phyloP scores from a whole-genome alignment of 495 filamentous ascomycete species.

The Jackrogersella multiformis region DNA sequence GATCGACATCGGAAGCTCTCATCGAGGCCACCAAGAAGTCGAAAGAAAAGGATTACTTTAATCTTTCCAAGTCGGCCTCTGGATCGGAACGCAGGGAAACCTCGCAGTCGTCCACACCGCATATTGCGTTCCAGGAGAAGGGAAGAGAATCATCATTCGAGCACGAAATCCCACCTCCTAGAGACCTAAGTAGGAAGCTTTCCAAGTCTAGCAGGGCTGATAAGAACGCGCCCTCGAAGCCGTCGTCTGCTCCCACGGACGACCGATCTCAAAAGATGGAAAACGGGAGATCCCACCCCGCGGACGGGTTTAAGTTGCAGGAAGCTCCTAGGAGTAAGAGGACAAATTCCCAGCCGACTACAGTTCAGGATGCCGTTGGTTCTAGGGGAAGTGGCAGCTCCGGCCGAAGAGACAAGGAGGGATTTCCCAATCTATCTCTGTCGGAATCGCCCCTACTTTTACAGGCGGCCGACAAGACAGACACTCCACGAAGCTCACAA shows the following conservation, averaged over 20 bases:
- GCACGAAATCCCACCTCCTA: slow-evolving; percentile 55
- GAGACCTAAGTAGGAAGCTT: slow-evolving; percentile 53
- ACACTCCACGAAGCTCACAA: slow-evolving; percentile 59
- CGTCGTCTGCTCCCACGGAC: slow-evolving; percentile 51
- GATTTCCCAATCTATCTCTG: slow-evolving; percentile 10
- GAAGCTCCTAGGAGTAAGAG: slow-evolving; percentile 77
- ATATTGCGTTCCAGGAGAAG: slow-evolving; percentile 93
- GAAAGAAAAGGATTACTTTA: slow-evolving; percentile 66
- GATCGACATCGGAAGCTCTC: slow-evolving; percentile 62
- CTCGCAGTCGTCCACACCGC: slow-evolving; percentile 70
- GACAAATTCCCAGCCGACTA: slow-evolving; percentile 64
- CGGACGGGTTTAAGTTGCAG: slow-evolving; percentile 75
- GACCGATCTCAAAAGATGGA: slow-evolving; percentile 54
- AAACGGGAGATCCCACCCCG: slow-evolving; percentile 42
- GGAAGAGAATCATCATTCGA: slow-evolving; percentile 69
- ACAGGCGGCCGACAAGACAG: slow-evolving; percentile 48
- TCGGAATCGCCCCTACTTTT: slow-evolving; percentile 47
- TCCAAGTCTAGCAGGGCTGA: slow-evolving; percentile 55
- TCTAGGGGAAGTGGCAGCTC: slow-evolving; percentile 42
- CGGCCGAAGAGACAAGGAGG: slow-evolving; percentile 47
- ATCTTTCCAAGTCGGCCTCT: slow-evolving; percentile 43
- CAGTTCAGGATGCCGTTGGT: slow-evolving; percentile 42
- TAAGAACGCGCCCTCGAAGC: slow-evolving; percentile 48
- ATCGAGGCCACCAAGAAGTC: slow-evolving; percentile 52
- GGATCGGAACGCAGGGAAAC: slow-evolving; percentile 49